A percentile compares a stretch with the other conserved stretches of the same genome.
phyloP scores from a whole-genome alignment of 148 eudicot species.

The Vaccinium vitisidaea region DNA sequence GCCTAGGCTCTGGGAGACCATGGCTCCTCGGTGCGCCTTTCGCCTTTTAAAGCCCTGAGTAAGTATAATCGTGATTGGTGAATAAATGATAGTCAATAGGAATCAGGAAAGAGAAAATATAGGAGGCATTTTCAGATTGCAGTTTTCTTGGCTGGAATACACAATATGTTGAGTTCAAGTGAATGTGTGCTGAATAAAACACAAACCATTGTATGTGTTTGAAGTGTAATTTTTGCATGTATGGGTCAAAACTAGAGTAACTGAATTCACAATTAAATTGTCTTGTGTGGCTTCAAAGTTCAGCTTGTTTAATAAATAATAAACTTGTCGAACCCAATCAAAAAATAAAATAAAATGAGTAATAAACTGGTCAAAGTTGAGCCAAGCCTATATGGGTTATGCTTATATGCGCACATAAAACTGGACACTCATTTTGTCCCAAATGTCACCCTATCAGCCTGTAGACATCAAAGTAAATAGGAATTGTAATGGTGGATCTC shows the following conservation, averaged over 20 bases:
- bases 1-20: too few relatives aligned
- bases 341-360: background rate
- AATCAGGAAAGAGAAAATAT: background rate
- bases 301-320: background rate
- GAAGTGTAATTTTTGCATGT: background rate
- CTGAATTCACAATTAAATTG: background rate
- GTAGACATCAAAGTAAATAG: background rate
- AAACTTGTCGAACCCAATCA: background rate
- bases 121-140: background rate
- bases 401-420: background rate
- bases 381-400: background rate
- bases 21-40: too few relatives aligned
- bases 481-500: conserved; percentile 4
- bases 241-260: background rate
- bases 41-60: too few relatives aligned
- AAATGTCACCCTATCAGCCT: background rate
- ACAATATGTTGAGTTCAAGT: background rate
- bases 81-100: background rate
- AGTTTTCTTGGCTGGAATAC: background rate
- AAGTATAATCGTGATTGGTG: background rate
- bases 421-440: background rate
- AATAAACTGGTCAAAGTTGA: background rate
- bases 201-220: background rate
- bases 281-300: background rate
- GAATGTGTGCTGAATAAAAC: background rate